Base-by-base conservation (phyloP, 495 filamentous ascomycete genomes). In the Xylaria scruposa region DNA sequence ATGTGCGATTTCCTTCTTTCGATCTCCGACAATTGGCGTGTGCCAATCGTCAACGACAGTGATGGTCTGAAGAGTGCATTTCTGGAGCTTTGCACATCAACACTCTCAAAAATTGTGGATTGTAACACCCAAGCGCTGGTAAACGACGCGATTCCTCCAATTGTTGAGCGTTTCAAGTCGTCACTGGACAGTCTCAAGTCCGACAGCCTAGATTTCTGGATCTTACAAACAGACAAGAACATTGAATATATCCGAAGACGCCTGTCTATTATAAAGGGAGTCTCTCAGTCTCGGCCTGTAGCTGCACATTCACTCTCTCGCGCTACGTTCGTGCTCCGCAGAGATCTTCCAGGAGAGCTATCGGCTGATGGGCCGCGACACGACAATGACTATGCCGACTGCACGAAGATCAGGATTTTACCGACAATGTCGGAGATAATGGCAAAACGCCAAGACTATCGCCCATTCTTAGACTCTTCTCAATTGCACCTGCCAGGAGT, bases 341-440 rank as follows among this genome's bases (percentile, higher is more conserved):
- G 79, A 15, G 86, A 88, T 70, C 73, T 83, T 17, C 89, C 88
- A 15, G 89, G 89, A 2, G 70, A 79, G 24, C 78, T 89, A 3
- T 89, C 87, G 3, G 62, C 68, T 4, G 78, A 82, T 13, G 89
- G 89, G 0, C 80, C 80, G 10, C 84, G 91, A 13, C 91, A 94
- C 71, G 87, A 93, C 76, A 94, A 93, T 75, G 91, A 93, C 77
- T 78, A 86, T 60, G 82, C 79, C 1, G 79, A 87, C 76, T 91
- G 92, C 62, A 73, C 71, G 6, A 78, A 90, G 15, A 90, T 93
- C 63, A 75, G 80, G 44, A 89, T 93, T 58, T 77, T 93, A 33
- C 91, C 91, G 0, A 92, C 90, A 4, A 81, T 82, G 21, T 76
- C 85, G 40, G 92, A 94, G 77, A 90, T 93, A 49, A 72, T 76